Percentiles rank a stretch among this genome's conserved stretches.
Evolutionary conservation across 331 rosid genomes (phyloP).

Genomic region (Erythrophleum ivorense): DNA sequence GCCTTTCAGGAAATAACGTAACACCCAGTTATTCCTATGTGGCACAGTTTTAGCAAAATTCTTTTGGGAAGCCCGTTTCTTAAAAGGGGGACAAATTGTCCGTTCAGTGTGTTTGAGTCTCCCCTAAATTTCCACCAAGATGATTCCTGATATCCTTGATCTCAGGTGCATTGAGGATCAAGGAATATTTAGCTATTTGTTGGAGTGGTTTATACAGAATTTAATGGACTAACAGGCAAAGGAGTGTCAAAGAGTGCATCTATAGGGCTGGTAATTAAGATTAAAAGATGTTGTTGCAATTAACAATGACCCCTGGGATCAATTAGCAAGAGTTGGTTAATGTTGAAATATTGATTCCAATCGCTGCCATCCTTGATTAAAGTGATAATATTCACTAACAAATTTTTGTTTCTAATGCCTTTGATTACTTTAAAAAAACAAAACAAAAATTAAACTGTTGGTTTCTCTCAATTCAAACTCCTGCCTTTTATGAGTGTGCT

Average conservation of each 20-base stretch:
- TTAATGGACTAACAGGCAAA: neutral
- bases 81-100: neutral
- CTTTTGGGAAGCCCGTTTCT: slow-evolving; percentile 10
- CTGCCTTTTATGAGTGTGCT: neutral
- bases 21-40: neutral
- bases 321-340: neutral
- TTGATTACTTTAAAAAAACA: neutral
- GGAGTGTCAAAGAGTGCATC: slow-evolving; percentile 3
- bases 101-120: slow-evolving; percentile 16
- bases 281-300: neutral
- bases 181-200: neutral
- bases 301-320: slow-evolving; percentile 12
- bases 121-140: slow-evolving; percentile 32
- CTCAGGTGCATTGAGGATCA: slow-evolving; percentile 16
- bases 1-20: slow-evolving; percentile 19
- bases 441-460: neutral
- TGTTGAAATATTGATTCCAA: neutral
- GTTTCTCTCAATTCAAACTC: neutral
- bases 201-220: slow-evolving; percentile 1
- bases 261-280: neutral
- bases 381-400: neutral
- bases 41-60: neutral
- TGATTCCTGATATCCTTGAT: slow-evolving; percentile 15
- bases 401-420: neutral
- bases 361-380: neutral